Conservation (phyloP, 768 basidiomycete species). For the Leccinum fibrillosum region DNA sequence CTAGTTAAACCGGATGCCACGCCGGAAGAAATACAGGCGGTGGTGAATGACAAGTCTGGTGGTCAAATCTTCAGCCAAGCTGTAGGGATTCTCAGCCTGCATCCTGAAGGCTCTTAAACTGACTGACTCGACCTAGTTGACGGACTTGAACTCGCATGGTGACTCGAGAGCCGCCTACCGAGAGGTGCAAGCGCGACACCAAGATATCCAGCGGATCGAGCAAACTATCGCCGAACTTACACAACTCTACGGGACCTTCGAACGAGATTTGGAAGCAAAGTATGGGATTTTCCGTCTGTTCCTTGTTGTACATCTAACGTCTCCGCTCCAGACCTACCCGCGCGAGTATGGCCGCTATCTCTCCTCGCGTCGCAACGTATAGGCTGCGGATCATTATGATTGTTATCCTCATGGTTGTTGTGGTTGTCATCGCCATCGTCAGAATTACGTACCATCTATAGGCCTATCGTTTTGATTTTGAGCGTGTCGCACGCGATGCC, state of each 20-base stretch:
- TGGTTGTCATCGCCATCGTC: conserved; percentile 52
- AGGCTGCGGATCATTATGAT: conserved; percentile 83
- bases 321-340: conserved; percentile 58
- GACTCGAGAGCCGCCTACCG: conserved; percentile 87
- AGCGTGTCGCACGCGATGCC: neutral
- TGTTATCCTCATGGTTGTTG: conserved; percentile 58
- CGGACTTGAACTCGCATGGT: conserved; percentile 88
- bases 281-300: conserved; percentile 33
- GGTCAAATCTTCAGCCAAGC: conserved; percentile 90
- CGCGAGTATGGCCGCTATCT: conserved; percentile 37
- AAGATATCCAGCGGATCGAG: conserved; percentile 94
- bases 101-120: neutral
- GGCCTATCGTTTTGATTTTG: neutral
- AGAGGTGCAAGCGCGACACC: conserved; percentile 94
- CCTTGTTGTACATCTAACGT: neutral
- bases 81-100: conserved; percentile 36
- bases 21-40: conserved; percentile 80
- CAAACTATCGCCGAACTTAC: conserved; percentile 91
- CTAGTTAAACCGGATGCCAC: conserved; percentile 91
- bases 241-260: conserved; percentile 77
- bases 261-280: conserved; percentile 86
- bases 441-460: conserved; percentile 2
- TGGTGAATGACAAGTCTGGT: conserved; percentile 79
- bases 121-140: conserved; percentile 47
- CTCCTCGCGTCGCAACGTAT: conserved; percentile 21